Evolutionary conservation across 306 rosid genomes (phyloP), one percentile per base, ranked within the genome.

Genomic region (Alnus rubra): DNA sequence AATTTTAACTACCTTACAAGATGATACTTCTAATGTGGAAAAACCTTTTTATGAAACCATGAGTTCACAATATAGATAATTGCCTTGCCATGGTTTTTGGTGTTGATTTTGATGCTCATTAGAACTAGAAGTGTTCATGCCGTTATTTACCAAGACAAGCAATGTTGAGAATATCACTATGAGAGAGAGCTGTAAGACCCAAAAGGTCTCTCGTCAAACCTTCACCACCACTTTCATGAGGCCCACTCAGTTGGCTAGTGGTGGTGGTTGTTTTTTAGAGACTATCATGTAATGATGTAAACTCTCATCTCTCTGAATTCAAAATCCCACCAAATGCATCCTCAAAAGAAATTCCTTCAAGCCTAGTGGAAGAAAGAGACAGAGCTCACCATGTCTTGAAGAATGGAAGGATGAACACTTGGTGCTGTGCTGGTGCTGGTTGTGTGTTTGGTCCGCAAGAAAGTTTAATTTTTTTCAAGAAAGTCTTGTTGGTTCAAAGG

Each of bases 201-300:
- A 96, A 90, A 85, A 96, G 93, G 76, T 96, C 99, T 74, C 94
- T 89, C 0, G 99, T 96, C 90, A 91, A 82, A 13, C 87, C 92
- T 75, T 91, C 96, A 35, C 76, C 85, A 7, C 56, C 51, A 3
- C 68, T 44, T 30, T 63, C 81, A 9, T 53, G 67, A 23, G 28
- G 28, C 28, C 28, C 28, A 23, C 28, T 23, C 28, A 23, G 28
- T 23, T 23, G 28, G 28, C 28, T 23, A 23, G 28, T 23, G 28
- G 28, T 23, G 28, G 28, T 23, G 62, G 72, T 35, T 15, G 58
- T 64, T 79, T 72, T 65, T 0, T 78, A 55, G 28, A 64, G 73
- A 49, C 71, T 53, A 15, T 64, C 76, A 51, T 71, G 77, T 49
- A 74, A 71, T 23, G 28, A 23, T 23, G 28, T 23, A 23, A 23